Percentiles rank a stretch among this genome's conserved stretches.
These are phyloP conservation scores for Diaporthe amygdali DNA, from an alignment of 2,329 filamentous ascomycete species.

Conservation along the genomic window DNA sequence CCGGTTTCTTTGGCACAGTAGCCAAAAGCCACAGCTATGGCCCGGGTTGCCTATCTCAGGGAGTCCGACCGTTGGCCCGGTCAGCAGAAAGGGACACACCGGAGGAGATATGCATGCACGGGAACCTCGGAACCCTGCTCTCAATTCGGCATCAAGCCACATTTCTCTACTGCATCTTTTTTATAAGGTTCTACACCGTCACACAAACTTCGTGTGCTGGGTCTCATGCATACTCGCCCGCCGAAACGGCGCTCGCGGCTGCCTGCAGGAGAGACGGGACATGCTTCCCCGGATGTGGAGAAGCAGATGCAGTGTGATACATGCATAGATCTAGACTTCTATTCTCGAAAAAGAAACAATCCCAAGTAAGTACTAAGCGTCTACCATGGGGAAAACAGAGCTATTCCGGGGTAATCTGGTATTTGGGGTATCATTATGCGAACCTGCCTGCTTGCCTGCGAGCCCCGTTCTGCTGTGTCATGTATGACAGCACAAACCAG, in stretches of 20 bases:
- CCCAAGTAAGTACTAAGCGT: background rate
- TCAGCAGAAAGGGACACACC: background rate
- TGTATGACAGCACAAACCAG: constrained; percentile 7
- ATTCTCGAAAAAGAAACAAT: background rate
- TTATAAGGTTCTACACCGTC: background rate
- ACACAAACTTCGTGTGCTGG: background rate
- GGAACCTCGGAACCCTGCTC: background rate
- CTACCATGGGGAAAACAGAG: background rate
- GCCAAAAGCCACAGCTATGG: background rate
- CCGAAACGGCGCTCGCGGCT: background rate
- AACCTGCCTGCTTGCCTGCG: constrained; percentile 2
- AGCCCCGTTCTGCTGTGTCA: background rate
- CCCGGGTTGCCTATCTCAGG: background rate
- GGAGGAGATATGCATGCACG: background rate
- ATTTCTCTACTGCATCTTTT: background rate
- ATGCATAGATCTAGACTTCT: background rate
- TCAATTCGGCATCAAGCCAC: background rate
- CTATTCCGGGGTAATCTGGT: background rate
- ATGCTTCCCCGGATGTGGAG: background rate
- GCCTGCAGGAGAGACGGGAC: background rate
- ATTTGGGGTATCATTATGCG: constrained; percentile 25
- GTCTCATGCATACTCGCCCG: background rate
- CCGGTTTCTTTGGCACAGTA: background rate
- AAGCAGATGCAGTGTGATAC: background rate
- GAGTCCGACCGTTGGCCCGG: background rate